These are phyloP conservation scores for Magnolia sinica DNA, from an alignment of 164 flowering plant species.

Conservation along the genomic window DNA sequence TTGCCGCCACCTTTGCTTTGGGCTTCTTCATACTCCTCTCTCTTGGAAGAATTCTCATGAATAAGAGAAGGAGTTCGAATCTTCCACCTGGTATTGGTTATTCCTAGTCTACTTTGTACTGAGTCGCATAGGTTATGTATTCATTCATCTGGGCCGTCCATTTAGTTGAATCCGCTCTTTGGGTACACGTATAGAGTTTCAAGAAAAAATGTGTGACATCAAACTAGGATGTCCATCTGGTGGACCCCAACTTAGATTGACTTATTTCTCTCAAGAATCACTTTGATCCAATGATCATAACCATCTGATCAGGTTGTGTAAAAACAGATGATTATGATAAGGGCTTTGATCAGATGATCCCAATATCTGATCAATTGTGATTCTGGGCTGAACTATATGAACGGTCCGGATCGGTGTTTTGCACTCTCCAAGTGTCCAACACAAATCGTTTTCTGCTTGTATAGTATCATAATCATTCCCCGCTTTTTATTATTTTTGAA, in stretches of 20 bases:
- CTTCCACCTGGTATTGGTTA: slow-evolving; percentile 8
- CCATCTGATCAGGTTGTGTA: neutral
- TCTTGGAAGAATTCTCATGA: neutral
- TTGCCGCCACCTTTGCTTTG: slow-evolving; percentile 21
- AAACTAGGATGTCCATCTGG: neutral
- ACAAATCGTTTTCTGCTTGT: neutral
- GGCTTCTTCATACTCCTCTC: slow-evolving; percentile 14
- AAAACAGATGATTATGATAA: neutral
- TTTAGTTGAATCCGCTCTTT: neutral
- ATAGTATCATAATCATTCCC: neutral
- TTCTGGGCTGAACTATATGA: too few relatives aligned
- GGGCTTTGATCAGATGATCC: neutral
- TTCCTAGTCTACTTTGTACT: neutral
- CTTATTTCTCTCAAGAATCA: neutral
- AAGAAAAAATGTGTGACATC: too few relatives aligned
- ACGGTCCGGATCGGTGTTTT: neutral
- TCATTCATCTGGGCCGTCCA: neutral
- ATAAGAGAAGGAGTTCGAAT: neutral
- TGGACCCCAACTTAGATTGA: neutral
- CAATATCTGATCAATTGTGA: neutral
- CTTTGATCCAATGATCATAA: too few relatives aligned
- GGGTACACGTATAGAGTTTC: too few relatives aligned
- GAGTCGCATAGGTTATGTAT: too few relatives aligned
- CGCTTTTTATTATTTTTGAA: neutral
- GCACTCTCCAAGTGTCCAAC: neutral